Conservation (phyloP, 1,139 yeast genomes). For the Suhomyces terraborum region DNA sequence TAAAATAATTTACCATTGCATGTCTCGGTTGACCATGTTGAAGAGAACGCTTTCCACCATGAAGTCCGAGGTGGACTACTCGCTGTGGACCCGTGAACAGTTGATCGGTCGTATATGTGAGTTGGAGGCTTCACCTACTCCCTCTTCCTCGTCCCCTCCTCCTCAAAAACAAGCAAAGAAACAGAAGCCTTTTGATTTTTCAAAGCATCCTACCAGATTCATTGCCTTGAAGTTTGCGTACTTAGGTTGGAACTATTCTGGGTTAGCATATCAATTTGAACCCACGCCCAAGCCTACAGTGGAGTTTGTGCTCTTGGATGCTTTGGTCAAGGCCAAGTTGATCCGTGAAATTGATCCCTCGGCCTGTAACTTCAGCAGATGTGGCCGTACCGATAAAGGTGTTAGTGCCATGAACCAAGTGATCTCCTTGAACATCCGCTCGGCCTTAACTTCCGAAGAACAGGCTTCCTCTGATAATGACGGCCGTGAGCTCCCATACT, state of each 20-base stretch:
- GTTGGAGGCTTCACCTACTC: constrained; percentile 40
- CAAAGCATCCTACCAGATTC: constrained; percentile 64
- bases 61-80: constrained; percentile 30
- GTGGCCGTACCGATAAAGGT: constrained; percentile 96
- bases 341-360: constrained; percentile 64
- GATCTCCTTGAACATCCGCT: constrained; percentile 74
- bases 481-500: constrained; percentile 69
- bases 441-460: constrained; percentile 57
- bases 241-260: constrained; percentile 92
- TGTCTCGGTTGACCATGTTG: constrained; percentile 11
- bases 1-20: constrained; percentile 6
- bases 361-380: constrained; percentile 74
- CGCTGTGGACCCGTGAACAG: constrained; percentile 54
- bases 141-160: too few relatives aligned
- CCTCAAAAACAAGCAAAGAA: constrained; percentile 21
- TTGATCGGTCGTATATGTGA: constrained; percentile 49
- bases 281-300: constrained; percentile 84
- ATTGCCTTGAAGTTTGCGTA: constrained; percentile 85
- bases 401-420: constrained; percentile 98
- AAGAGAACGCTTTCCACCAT: constrained; percentile 14
- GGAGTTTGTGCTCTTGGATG: constrained; percentile 73
- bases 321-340: constrained; percentile 66
- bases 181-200: constrained; percentile 63
- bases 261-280: constrained; percentile 78
- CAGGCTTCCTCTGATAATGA: constrained; percentile 62